Conservation (phyloP, 2,329 filamentous ascomycete genomes). For the Pseudogymnoascus sp. region DNA sequence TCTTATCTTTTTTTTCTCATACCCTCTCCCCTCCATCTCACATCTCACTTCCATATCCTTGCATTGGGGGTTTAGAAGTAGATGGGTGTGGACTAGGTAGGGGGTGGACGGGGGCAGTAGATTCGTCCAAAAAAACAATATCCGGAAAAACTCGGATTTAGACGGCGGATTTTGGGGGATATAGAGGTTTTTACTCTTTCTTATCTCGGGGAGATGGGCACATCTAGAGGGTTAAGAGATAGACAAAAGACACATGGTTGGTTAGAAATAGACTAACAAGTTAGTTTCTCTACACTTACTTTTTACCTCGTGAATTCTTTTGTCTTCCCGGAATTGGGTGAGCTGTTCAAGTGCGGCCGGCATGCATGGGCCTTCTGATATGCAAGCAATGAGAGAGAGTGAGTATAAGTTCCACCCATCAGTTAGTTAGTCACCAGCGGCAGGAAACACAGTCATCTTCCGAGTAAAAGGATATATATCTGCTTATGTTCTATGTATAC, state of each 20-base stretch:
- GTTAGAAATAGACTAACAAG: conserved; percentile 1
- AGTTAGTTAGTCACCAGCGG: neutral
- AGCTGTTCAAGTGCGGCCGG: neutral
- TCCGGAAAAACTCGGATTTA: neutral
- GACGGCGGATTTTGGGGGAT: neutral
- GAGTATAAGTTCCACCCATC: neutral
- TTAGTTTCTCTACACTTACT: neutral
- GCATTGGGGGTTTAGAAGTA: neutral
- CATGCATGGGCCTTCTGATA: neutral
- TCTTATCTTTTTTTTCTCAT: too few relatives aligned
- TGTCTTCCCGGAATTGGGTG: neutral
- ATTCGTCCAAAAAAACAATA: neutral
- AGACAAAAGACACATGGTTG: neutral
- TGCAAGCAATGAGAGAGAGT: neutral
- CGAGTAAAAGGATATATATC: conserved; percentile 8
- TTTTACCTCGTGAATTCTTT: neutral
- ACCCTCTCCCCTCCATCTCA: neutral
- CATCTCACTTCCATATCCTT: too few relatives aligned
- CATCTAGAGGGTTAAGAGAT: neutral
- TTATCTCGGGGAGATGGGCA: too few relatives aligned
- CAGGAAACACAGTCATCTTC: neutral
- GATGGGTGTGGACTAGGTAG: neutral
- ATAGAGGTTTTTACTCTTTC: neutral
- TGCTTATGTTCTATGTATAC: conserved; percentile 9
- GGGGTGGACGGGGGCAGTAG: too few relatives aligned